Evolutionary conservation across 1,284 basidiomycete species (phyloP).

Genomic region (Apiotrichum mycotoxinovorans): DNA sequence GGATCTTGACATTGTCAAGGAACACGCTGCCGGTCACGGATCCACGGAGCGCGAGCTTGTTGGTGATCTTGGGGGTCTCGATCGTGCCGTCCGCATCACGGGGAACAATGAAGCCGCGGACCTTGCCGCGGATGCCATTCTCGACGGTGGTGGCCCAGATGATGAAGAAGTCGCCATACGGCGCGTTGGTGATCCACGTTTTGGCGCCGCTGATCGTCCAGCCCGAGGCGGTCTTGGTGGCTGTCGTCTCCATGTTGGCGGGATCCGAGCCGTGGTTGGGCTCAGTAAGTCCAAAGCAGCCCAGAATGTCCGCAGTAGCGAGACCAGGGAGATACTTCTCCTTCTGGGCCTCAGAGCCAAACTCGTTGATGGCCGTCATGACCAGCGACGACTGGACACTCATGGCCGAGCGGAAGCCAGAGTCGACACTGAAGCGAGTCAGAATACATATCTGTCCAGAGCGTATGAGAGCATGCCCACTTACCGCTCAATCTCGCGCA

Average conservation of each 20-base stretch:
- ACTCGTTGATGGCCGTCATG: constrained; percentile 95
- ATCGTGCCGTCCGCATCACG: constrained; percentile 7
- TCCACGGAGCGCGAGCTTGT: constrained; percentile 85
- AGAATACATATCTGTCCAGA: no score
- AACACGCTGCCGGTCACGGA: constrained; percentile 91
- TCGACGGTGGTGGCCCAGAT: constrained; percentile 68
- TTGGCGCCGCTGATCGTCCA: constrained; percentile 86
- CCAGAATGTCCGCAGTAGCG: constrained; percentile 51
- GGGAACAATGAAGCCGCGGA: constrained; percentile 79
- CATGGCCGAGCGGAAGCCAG: constrained; percentile 91
- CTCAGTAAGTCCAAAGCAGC: constrained; percentile 94
- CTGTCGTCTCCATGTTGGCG: constrained; percentile 87
- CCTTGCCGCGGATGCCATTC: constrained; percentile 60
- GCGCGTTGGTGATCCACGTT: constrained; percentile 94
- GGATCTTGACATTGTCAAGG: constrained; percentile 75
- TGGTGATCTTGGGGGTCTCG: constrained; percentile 74
- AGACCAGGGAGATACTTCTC: constrained; percentile 74
- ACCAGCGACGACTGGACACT: constrained; percentile 93
- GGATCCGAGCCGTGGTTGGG: constrained; percentile 96
- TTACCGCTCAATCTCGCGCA: constrained; percentile 74
- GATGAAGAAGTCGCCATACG: constrained; percentile 78
- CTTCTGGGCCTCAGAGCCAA: constrained; percentile 85
- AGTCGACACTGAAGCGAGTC: constrained; percentile 83
- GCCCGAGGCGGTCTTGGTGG: constrained; percentile 76
- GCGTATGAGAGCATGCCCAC: constrained; percentile 53